phyloP scores from a whole-genome alignment of 2,329 filamentous ascomycete genomes.

The Endocalyx cinctus region DNA sequence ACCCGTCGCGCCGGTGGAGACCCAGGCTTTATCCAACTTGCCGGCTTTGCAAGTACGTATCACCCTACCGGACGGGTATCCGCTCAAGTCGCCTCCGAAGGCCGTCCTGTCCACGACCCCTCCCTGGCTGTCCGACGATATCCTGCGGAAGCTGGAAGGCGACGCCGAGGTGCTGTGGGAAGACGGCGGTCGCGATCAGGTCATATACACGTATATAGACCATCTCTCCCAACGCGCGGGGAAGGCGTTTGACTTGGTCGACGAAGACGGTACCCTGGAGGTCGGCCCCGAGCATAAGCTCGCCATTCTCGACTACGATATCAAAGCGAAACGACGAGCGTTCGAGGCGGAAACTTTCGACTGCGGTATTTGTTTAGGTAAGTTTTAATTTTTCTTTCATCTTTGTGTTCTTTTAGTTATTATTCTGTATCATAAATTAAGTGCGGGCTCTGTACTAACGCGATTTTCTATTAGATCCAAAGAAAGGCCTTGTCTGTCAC shows the following conservation, averaged over 20 bases:
- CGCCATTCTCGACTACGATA: slow-evolving; percentile 73
- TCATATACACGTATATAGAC: slow-evolving; percentile 61
- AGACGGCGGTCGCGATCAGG: slow-evolving; percentile 53
- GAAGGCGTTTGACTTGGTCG: slow-evolving; percentile 54
- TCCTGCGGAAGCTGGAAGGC: slow-evolving; percentile 44
- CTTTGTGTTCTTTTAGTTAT: too few relatives aligned
- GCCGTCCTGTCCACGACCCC: slow-evolving; percentile 50
- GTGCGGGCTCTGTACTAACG: too few relatives aligned
- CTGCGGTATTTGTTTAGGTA: slow-evolving; percentile 77
- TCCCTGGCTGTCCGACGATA: slow-evolving; percentile 50
- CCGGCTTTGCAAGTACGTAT: slow-evolving; percentile 53
- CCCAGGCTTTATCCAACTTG: slow-evolving; percentile 50
- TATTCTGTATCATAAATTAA: too few relatives aligned
- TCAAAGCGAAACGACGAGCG: slow-evolving; percentile 63
- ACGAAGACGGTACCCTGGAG: slow-evolving; percentile 42
- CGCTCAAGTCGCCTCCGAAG: slow-evolving; percentile 44
- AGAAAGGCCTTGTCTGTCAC: slow-evolving; percentile 80
- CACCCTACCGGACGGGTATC: slow-evolving; percentile 54
- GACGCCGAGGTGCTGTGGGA: slow-evolving; percentile 56
- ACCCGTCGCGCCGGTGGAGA: slow-evolving; percentile 27
- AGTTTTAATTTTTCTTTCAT: slow-evolving; percentile 10
- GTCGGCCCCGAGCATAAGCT: slow-evolving; percentile 59
- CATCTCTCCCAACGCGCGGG: slow-evolving; percentile 56
- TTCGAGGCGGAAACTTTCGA: slow-evolving; percentile 85
- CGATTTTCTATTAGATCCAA: slow-evolving; percentile 62